Conservation (phyloP, 768 basidiomycete genomes). For the Termitomyces sp. region DNA sequence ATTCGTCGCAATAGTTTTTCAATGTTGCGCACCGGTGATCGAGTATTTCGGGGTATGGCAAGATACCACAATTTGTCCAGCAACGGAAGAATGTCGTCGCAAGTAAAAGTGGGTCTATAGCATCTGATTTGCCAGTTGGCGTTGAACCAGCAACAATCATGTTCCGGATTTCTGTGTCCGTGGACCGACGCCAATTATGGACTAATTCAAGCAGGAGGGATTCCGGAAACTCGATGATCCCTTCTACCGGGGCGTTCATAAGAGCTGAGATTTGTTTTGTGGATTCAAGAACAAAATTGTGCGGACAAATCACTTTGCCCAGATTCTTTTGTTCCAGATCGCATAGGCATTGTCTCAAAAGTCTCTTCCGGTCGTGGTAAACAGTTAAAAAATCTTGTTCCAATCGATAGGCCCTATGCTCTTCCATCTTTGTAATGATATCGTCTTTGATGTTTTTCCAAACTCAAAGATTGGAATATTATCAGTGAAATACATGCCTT, state of each 20-base stretch:
- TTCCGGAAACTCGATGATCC: background rate
- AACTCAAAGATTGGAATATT: background rate
- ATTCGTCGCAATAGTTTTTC: too few species aligned
- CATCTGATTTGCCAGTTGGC: background rate
- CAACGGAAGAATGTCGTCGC: constrained; percentile 2
- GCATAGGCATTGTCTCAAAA: background rate
- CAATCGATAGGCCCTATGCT: background rate
- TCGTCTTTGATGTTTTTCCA: background rate
- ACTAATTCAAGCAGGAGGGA: background rate
- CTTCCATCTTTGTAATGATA: background rate
- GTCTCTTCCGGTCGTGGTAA: background rate
- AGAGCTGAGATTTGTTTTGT: background rate
- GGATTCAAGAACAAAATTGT: background rate
- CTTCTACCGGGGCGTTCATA: background rate
- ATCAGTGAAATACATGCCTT: background rate
- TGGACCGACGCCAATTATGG: background rate
- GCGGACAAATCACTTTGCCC: background rate
- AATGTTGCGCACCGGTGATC: background rate
- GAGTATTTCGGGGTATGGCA: constrained; percentile 2
- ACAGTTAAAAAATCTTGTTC: background rate
- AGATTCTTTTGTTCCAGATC: background rate
- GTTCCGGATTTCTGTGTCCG: background rate
- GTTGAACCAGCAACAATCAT: background rate
- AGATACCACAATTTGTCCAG: background rate
- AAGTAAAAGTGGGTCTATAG: background rate